These are phyloP conservation scores for Phytophthora fragariae DNA, from an alignment of 352 stramenopile genomes.

Conservation along the genomic window DNA sequence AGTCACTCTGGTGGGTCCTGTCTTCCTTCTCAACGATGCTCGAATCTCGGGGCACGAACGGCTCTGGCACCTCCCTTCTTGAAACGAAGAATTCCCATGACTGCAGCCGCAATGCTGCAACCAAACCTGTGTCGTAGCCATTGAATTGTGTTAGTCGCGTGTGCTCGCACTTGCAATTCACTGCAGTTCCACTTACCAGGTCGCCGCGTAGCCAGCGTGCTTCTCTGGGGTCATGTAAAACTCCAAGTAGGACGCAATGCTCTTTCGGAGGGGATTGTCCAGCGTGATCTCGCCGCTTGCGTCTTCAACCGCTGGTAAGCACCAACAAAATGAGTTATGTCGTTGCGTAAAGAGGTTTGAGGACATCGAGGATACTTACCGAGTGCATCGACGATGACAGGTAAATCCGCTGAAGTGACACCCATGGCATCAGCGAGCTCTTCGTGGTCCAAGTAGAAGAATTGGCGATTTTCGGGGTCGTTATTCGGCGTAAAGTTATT, in stretches of 20 bases:
- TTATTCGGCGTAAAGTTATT: slow-evolving; percentile 87
- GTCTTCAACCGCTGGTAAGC: slow-evolving; percentile 46
- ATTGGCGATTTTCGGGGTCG: slow-evolving; percentile 73
- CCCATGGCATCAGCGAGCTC: slow-evolving; percentile 83
- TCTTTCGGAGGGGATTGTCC: slow-evolving; percentile 76
- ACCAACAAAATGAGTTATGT: slow-evolving; percentile 5
- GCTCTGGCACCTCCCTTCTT: slow-evolving; percentile 40
- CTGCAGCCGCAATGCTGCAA: slow-evolving; percentile 74
- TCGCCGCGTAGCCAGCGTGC: slow-evolving; percentile 84
- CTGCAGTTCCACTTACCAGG: slow-evolving; percentile 58
- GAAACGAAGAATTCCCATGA: slow-evolving; percentile 82
- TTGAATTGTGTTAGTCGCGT: slow-evolving; percentile 7
- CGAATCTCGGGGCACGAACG: slow-evolving; percentile 28
- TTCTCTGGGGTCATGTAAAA: slow-evolving; percentile 93
- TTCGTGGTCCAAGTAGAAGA: slow-evolving; percentile 87
- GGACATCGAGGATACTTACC: slow-evolving; percentile 35
- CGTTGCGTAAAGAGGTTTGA: neutral
- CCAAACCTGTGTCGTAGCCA: slow-evolving; percentile 57
- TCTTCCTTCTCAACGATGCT: slow-evolving; percentile 22
- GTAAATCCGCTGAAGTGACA: slow-evolving; percentile 62
- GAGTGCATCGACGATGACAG: slow-evolving; percentile 81
- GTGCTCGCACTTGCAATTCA: neutral
- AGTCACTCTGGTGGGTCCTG: neutral
- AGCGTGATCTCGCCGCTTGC: slow-evolving; percentile 48
- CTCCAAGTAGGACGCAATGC: slow-evolving; percentile 77